phyloP scores from a whole-genome alignment of 2,329 filamentous ascomycete genomes.

The Monilinia polystroma region DNA sequence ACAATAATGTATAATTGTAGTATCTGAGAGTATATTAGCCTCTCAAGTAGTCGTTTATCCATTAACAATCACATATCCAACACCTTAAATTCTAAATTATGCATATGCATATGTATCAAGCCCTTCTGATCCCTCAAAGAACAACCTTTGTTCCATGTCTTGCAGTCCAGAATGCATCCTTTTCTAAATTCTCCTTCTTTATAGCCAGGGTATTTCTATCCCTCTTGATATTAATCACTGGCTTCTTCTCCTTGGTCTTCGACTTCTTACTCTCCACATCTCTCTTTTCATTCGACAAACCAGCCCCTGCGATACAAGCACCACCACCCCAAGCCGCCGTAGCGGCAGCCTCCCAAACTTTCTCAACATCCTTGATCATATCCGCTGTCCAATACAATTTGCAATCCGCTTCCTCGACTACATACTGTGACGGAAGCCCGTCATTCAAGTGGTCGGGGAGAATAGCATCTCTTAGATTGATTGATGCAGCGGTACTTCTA shows the following conservation, averaged over 20 bases:
- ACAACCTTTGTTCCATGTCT: slow-evolving; percentile 17
- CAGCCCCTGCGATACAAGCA: slow-evolving; percentile 37
- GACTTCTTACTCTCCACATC: neutral
- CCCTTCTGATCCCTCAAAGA: neutral
- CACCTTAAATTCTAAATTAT: too few relatives aligned
- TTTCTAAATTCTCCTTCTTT: slow-evolving; percentile 7
- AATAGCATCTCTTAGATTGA: slow-evolving; percentile 47
- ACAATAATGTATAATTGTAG: too few relatives aligned
- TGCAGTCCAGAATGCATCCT: slow-evolving; percentile 7
- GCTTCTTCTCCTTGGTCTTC: slow-evolving; percentile 7
- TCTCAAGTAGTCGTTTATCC: too few relatives aligned
- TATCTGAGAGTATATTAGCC: too few relatives aligned
- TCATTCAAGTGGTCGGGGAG: slow-evolving; percentile 37
- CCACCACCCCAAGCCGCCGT: slow-evolving; percentile 45
- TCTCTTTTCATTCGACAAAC: slow-evolving; percentile 28
- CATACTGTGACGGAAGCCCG: slow-evolving; percentile 55
- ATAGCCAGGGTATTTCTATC: slow-evolving; percentile 5
- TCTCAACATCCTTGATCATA: slow-evolving; percentile 52
- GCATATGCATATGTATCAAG: too few relatives aligned
- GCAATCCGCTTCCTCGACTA: slow-evolving; percentile 60
- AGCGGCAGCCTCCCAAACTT: slow-evolving; percentile 51
- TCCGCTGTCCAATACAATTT: slow-evolving; percentile 57
- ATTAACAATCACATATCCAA: too few relatives aligned
- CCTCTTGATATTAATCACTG: slow-evolving; percentile 2
- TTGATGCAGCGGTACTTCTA: slow-evolving; percentile 38